A percentile compares a stretch with the other conserved stretches of the same genome.
These are phyloP conservation scores for Ogataea chonburiensis DNA, from an alignment of 805 yeast species.

Conservation along the genomic window DNA sequence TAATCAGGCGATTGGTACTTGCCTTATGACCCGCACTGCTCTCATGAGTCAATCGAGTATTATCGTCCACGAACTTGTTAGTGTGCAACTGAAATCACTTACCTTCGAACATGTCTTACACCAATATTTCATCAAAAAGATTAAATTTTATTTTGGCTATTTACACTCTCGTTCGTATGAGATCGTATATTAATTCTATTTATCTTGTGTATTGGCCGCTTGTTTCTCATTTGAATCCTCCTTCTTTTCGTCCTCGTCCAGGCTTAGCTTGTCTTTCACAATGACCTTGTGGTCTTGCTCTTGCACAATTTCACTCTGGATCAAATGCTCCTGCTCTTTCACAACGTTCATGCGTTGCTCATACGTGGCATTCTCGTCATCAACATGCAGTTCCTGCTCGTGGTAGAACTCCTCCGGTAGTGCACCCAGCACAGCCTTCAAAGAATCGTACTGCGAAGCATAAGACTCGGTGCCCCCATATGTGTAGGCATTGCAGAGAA, in stretches of 20 bases:
- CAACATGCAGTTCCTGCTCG: constrained; percentile 88
- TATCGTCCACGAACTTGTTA: constrained; percentile 38
- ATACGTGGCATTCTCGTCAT: constrained; percentile 61
- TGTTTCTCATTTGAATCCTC: too few species aligned
- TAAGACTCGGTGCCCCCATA: constrained; percentile 71
- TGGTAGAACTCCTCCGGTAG: constrained; percentile 95
- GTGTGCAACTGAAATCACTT: constrained; percentile 16
- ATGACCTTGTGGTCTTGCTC: constrained; percentile 61
- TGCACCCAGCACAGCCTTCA: constrained; percentile 81
- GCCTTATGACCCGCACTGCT: constrained; percentile 33
- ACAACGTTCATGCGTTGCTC: constrained; percentile 69
- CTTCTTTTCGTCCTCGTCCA: constrained; percentile 46
- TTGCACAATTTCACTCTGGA: constrained; percentile 86
- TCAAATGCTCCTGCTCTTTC: constrained; percentile 77
- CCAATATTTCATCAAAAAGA: constrained; percentile 35
- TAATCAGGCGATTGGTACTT: constrained; percentile 23
- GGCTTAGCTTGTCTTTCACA: constrained; percentile 59
- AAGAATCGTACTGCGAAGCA: constrained; percentile 65
- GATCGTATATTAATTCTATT: too few species aligned
- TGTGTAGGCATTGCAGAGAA: constrained; percentile 83
- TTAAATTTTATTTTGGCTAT: too few species aligned
- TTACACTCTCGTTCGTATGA: too few species aligned
- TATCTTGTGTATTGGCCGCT: too few species aligned
- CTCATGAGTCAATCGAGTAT: constrained; percentile 36
- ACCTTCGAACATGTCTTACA: constrained; percentile 39